Base-by-base conservation (phyloP, 1,284 basidiomycete species). In the Ceratobasidium sp. region DNA sequence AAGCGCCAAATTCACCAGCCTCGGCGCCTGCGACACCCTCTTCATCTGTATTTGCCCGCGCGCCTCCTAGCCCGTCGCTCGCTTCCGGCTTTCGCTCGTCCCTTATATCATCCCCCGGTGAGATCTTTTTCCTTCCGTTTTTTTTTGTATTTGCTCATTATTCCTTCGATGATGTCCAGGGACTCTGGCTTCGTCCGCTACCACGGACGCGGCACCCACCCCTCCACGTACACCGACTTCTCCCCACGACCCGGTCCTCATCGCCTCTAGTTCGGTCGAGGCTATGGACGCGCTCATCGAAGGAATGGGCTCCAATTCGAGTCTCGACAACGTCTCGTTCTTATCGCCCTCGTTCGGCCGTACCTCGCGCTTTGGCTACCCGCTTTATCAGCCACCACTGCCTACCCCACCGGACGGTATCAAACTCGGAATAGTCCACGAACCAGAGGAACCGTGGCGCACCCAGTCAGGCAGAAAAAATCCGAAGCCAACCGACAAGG, bases 251-350 rank as follows among this genome's bases (percentile, higher is more conserved):
- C 88, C 89, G n/a, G 80, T 92, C 45, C 90, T 93, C 16, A 86
- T 91, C 43, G 91, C 91, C 26, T 90, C 91, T 10, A 82, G 91
- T 8, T 79, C 90, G 3, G 91, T 94, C 16, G 91, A 92, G 80
- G 87, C 87, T 9, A 91, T 94, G 89, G 92, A 94, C 78, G 91
- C 92, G 16, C 81, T 94, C 70, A 92, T 93, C 16, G 92, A 93
- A 76, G 89, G 89, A 12, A 92, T 94, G 90, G 67, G 57, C 12
- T 28, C 59, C 5, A 45, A 9, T 2, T 39, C 23, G 4, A 59
- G 52, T 50, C 67, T 45, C 43, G 61, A 74, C 59, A 81, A 34
- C 79, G 78, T 55, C 78, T 74, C 80, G 86, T 84, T 75, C 87
- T 89, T 67, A 84, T 88, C 74, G 81, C 86, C 75, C 81, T 76